Conservation (phyloP, 169 alveolate genomes). For the Blepharisma undulans region DNA sequence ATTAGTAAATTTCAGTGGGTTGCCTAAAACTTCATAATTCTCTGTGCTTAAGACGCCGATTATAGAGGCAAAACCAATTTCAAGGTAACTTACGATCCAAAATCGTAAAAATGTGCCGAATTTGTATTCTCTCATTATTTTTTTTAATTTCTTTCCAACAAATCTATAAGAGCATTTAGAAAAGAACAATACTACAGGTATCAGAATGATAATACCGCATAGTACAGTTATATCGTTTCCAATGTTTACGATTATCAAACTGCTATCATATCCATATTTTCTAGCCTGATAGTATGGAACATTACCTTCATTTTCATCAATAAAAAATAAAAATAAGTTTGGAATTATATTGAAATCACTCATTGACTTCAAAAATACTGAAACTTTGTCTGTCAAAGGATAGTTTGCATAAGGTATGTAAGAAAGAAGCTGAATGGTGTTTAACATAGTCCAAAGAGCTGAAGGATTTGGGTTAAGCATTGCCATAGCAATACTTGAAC, state of each 20-base stretch:
- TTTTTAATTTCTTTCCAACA: not conserved
- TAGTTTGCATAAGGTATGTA: not conserved
- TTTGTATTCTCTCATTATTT: not conserved
- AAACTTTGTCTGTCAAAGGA: not conserved
- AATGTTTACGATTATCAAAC: not conserved
- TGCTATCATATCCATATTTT: not conserved
- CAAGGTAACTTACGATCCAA: not conserved
- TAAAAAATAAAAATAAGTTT: not conserved
- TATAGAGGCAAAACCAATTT: not conserved
- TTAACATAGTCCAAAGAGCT: not conserved
- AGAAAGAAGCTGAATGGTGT: slow-evolving; percentile 7
- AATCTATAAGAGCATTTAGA: not conserved
- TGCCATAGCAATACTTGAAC: too few species aligned
- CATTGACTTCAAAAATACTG: not conserved
- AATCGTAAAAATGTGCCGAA: slow-evolving; percentile 1
- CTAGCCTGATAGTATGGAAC: not conserved
- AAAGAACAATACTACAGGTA: not conserved
- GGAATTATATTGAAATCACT: not conserved
- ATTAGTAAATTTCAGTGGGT: too few species aligned
- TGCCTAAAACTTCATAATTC: not conserved
- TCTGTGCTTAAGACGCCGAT: not conserved
- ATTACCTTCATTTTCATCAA: not conserved
- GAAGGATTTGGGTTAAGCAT: slow-evolving; percentile 10
- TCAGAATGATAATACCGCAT: not conserved
- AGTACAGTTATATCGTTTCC: not conserved